These are phyloP conservation scores for Paracoccidioides lutzii DNA, from an alignment of 2,329 filamentous ascomycete species.

Conservation along the genomic window DNA sequence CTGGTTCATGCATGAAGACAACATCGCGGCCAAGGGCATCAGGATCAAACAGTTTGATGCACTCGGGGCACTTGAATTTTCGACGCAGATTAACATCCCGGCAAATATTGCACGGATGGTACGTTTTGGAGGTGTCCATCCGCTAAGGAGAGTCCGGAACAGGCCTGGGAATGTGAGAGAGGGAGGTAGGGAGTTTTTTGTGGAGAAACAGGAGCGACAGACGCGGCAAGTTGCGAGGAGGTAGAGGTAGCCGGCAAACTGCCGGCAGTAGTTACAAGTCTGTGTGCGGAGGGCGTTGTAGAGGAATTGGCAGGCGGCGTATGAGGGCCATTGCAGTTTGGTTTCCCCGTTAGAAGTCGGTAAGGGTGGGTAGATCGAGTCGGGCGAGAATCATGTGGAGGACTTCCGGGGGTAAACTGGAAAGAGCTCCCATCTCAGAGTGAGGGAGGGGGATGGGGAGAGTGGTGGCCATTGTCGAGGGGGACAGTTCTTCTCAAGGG, in stretches of 20 bases:
- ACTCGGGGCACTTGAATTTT: too few relatives aligned
- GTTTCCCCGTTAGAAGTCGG: conserved; percentile 26
- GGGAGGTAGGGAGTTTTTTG: conserved; percentile 3
- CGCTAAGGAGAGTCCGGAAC: too few relatives aligned
- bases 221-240: conserved; percentile 28
- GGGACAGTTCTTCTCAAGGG: conserved; percentile 9
- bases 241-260: conserved; percentile 29
- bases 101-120: too few relatives aligned
- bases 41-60: too few relatives aligned
- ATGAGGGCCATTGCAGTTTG: conserved; percentile 23
- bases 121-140: too few relatives aligned
- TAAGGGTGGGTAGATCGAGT: conserved; percentile 23
- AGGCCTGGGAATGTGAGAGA: too few relatives aligned
- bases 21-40: too few relatives aligned
- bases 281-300: conserved; percentile 21
- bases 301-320: conserved; percentile 20
- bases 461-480: conserved; percentile 16
- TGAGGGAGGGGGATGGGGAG: background rate
- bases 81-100: too few relatives aligned
- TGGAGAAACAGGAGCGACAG: conserved; percentile 28
- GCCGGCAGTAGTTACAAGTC: conserved; percentile 24
- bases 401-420: conserved; percentile 20
- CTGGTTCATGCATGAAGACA: too few relatives aligned
- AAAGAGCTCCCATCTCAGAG: conserved; percentile 15
- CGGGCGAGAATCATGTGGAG: conserved; percentile 16